Base-by-base conservation (phyloP, 805 yeast genomes). In the Yarrowia osloensis region DNA sequence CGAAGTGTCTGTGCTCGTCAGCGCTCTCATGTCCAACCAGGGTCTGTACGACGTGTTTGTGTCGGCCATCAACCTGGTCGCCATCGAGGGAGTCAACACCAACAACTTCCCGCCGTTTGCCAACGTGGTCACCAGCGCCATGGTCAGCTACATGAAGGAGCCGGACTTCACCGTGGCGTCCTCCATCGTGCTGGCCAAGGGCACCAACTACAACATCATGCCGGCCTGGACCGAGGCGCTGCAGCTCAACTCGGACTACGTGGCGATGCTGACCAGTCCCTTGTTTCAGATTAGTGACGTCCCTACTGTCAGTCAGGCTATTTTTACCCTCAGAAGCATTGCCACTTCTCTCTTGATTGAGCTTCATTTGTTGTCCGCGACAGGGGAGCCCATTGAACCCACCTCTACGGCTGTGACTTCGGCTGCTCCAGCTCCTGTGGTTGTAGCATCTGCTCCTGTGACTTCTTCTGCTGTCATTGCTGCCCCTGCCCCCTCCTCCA, bases 31-130 rank as follows among this genome's bases (percentile, higher is more conserved):
- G 57, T 26, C 28, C 39, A 50, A 50, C 57, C 57, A 50, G 57
- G 57, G 57, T 11, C 57, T 50, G 22, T 50, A 50, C 28, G 19
- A 50, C 40, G 15, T 50, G 28, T 50, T 50, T 50, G 57, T 50
- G 13, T 50, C 57, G 2, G 39, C 39, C 39, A 17, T 35, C 7
- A 8, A 8, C 7, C 15, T 35, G 15, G 39, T 35, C 4, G 9
- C 7, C 9, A 35, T 5, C 7, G 39, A 8, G 1, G 39, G 39
- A 15, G 4, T 35, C 39, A 15, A 35, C 39, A 8, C 39, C 2
- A 3, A 15, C n/a, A 35, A 35, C 19, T 35, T 35, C 39, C 39
- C 39, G 15, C 39, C 39, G 4, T 35, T 35, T 35, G 39, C 7
- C 39, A 35, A 35, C 39, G 39, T 35, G 5, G 7, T 35, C 13